Percentiles rank a stretch among this genome's conserved stretches.
These are phyloP conservation scores for Chalara sp. DNA, from an alignment of 2,329 filamentous ascomycete species.

Conservation along the genomic window DNA sequence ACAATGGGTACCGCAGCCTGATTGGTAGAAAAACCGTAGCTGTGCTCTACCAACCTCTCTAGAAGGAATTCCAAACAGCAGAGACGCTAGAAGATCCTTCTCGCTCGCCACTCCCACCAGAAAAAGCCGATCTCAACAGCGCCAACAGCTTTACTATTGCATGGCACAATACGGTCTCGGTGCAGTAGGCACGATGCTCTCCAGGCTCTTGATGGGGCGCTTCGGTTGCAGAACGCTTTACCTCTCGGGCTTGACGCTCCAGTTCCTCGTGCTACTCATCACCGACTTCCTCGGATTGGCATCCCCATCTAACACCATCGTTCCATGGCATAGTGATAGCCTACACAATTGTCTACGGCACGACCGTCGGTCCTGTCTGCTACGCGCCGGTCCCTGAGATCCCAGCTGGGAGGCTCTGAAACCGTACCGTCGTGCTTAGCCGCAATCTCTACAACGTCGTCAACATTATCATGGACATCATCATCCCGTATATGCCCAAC, in stretches of 20 bases:
- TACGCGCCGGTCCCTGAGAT: slow-evolving; percentile 81
- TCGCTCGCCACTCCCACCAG: no score
- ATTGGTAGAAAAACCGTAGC: no score
- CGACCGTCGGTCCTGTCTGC: slow-evolving; percentile 79
- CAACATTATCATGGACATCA: slow-evolving; percentile 32
- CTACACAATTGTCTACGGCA: slow-evolving; percentile 45
- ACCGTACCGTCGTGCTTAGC: slow-evolving; percentile 82
- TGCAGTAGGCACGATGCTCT: slow-evolving; percentile 41
- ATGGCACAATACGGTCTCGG: slow-evolving; percentile 44
- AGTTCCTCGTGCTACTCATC: slow-evolving; percentile 70
- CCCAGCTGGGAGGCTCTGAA: slow-evolving; percentile 73
- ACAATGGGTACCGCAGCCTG: no score
- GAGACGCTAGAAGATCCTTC: no score
- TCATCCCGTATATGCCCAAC: slow-evolving; percentile 62
- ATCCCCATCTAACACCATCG: slow-evolving; percentile 21
- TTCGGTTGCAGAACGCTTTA: slow-evolving; percentile 54
- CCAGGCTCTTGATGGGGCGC: slow-evolving; percentile 39
- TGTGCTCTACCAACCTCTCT: no score
- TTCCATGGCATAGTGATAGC: slow-evolving; percentile 48
- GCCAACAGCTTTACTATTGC: no score
- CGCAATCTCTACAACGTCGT: slow-evolving; percentile 62
- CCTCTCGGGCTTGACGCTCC: slow-evolving; percentile 64
- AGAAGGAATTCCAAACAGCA: no score
- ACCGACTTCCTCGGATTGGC: slow-evolving; percentile 46
- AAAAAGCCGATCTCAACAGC: no score